phyloP scores from a whole-genome alignment of 441 rosid genomes.

The Brassica balearica region DNA sequence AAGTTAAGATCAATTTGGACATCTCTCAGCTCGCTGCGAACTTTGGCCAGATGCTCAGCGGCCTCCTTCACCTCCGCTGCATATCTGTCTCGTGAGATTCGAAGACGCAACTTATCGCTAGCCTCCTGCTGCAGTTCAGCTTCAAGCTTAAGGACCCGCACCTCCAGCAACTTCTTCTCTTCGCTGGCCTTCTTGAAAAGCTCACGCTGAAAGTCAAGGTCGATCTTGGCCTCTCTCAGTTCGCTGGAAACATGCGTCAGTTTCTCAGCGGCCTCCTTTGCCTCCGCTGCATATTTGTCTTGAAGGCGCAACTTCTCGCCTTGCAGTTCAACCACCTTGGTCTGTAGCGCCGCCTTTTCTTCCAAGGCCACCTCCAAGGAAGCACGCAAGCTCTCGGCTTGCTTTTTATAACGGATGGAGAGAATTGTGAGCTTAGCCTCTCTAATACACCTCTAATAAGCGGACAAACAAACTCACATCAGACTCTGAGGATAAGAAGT shows the following conservation, averaged over 20 bases:
- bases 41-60: background rate
- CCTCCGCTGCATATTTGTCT: background rate
- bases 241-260: background rate
- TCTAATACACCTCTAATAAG: too few species aligned
- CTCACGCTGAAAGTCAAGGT: background rate
- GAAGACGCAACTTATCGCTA: background rate
- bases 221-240: background rate
- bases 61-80: background rate
- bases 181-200: background rate
- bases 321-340: background rate
- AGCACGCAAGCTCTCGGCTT: background rate
- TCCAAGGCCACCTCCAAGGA: background rate
- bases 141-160: too few species aligned
- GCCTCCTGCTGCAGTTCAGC: constrained; percentile 13
- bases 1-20: background rate
- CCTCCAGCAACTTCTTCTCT: background rate
- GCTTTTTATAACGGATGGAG: background rate
- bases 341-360: background rate
- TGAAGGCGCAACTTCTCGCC: background rate
- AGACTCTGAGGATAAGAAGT: too few species aligned
- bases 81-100: background rate
- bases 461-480: too few species aligned
- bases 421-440: background rate
- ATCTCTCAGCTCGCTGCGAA: background rate
- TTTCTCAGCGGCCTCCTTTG: background rate